phyloP scores from a whole-genome alignment of 441 rosid species.

The Gossypium schwendimanii region DNA sequence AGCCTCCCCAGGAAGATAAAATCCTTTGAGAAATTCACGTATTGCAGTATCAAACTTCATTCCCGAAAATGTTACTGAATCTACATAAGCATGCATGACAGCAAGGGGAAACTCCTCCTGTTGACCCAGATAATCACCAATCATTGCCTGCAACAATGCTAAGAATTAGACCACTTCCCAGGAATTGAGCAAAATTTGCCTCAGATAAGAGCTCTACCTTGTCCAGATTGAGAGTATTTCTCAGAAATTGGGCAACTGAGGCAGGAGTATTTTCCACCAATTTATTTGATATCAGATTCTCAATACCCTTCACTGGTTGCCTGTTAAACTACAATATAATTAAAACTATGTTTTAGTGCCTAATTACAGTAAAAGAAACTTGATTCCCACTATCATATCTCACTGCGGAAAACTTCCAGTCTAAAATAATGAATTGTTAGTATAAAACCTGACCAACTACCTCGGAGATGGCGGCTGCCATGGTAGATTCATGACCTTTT shows the following conservation, averaged over 20 bases:
- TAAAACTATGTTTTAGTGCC: slow-evolving; percentile 1
- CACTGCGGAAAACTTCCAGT: not conserved
- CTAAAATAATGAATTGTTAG: not conserved
- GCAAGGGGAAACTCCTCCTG: slow-evolving; percentile 96
- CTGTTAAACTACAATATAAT: slow-evolving; percentile 78
- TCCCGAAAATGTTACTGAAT: slow-evolving; percentile 81
- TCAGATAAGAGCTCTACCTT: slow-evolving; percentile 49
- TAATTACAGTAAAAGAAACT: not conserved
- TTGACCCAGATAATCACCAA: slow-evolving; percentile 96
- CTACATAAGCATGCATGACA: slow-evolving; percentile 98
- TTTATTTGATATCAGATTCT: slow-evolving; percentile 67
- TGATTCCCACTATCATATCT: not conserved
- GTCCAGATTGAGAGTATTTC: slow-evolving; percentile 63
- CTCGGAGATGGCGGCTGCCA: slow-evolving; percentile 93
- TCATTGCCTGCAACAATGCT: slow-evolving; percentile 68
- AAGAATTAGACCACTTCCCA: slow-evolving; percentile 27
- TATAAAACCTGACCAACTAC: slow-evolving; percentile 25
- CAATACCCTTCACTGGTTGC: slow-evolving; percentile 73
- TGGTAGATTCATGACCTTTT: slow-evolving; percentile 92
- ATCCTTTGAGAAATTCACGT: slow-evolving; percentile 90
- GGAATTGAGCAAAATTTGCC: slow-evolving; percentile 14
- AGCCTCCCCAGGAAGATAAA: slow-evolving; percentile 98
- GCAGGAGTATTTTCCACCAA: slow-evolving; percentile 76
- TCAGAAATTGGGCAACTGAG: slow-evolving; percentile 83
- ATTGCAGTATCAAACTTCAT: slow-evolving; percentile 86